A percentile compares a stretch with the other conserved stretches of the same genome.
These are phyloP conservation scores for Zymoseptoria ardabiliae DNA, from an alignment of 2,329 filamentous ascomycete genomes.

Conservation along the genomic window DNA sequence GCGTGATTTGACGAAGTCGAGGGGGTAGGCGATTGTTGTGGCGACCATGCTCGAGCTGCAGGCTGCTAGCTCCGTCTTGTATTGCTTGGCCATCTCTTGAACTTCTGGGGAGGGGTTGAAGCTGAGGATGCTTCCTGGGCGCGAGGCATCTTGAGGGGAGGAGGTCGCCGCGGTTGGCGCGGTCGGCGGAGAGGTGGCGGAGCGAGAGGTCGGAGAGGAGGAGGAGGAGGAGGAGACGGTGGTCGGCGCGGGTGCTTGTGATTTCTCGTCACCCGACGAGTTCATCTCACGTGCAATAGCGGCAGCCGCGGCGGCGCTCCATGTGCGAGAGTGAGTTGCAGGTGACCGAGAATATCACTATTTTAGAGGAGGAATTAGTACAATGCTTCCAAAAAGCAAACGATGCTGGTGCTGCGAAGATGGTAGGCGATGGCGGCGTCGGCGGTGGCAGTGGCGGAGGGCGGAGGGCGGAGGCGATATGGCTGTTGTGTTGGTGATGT, in stretches of 20 bases:
- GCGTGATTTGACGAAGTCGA: conserved; percentile 83
- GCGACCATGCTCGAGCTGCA: conserved; percentile 70
- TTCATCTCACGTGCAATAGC: background rate
- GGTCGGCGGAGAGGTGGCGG: background rate
- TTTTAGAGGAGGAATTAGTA: background rate
- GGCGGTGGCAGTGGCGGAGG: background rate
- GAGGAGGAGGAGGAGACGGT: too few species aligned
- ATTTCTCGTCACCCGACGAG: background rate
- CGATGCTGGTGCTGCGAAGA: background rate
- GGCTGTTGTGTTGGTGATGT: background rate
- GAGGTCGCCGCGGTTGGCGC: background rate
- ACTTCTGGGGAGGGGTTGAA: conserved; percentile 33
- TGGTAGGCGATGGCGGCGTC: background rate
- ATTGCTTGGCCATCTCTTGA: conserved; percentile 60
- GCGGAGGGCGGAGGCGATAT: background rate
- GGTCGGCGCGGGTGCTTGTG: background rate
- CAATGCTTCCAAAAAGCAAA: background rate
- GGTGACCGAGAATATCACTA: background rate
- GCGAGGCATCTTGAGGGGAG: background rate
- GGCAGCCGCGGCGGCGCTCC: background rate
- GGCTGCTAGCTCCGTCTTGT: conserved; percentile 73
- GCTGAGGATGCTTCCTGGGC: conserved; percentile 13
- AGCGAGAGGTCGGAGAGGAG: background rate
- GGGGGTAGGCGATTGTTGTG: conserved; percentile 72
- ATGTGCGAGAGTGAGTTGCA: background rate